Base-by-base conservation (phyloP, 2,329 filamentous ascomycete species). In the Sporothrix variecibatus region DNA sequence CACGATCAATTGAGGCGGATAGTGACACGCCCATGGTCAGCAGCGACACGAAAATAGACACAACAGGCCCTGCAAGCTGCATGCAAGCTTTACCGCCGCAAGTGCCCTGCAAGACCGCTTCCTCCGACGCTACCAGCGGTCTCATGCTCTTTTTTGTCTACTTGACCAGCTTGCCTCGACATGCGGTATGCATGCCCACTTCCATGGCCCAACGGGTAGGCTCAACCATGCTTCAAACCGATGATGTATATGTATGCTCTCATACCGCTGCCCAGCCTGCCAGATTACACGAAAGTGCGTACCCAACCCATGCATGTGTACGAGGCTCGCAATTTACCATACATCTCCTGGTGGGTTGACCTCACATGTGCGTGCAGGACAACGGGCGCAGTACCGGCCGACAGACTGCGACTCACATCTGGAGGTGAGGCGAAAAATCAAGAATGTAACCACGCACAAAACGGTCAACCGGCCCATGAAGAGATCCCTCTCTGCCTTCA, bases 321-420 rank as follows among this genome's bases (percentile, higher is more conserved):
- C 31, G 20, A 64, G 34, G 60, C 31, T 40, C 40, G 17, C 26
- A 56, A 26, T 70, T 70, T 38, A 51, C 65, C 65, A 12, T 71
- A 51, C 49, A 49, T 58, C n/a, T 43, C 43, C 15, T 28, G 17
- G 70, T 62, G 40, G 56, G 31, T 49, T 49, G 23, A 23, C 38
- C 69, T 40, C 53, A 60, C 23, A 58, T 60, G 40, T 23, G 12
- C 56, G 20, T 64, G 56, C 70, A 72, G 69, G 15, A n/a, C 17
- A 58, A 53, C 17, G n/a, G 43, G 51, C 67, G 26, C 71, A 73
- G 72, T 69, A 73, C 51, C 65, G 53, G 53, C 51, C 51, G 64
- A 49, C 64, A 49, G 64, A 31, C 64, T 31, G 43, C 26, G 20
- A 31, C 65, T 9, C 26, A 49, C n/a, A 64, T 40, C 8, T 49